A percentile compares a stretch with the other conserved stretches of the same genome.
Conservation (phyloP, 2,329 filamentous ascomycete species). For the Venturia aucupariae region DNA sequence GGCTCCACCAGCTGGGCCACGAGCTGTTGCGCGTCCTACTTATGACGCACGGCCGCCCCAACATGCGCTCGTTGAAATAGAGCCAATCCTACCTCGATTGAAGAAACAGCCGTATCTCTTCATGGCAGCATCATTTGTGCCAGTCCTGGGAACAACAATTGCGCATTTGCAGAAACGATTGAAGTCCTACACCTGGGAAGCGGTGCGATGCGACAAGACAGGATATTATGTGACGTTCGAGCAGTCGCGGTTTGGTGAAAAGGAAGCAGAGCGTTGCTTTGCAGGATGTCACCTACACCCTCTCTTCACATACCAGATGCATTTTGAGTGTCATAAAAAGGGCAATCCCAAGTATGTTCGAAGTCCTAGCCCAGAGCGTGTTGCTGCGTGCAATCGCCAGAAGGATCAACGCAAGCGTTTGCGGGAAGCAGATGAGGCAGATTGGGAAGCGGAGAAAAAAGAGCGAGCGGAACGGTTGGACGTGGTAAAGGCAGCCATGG, state of each 20-base stretch:
- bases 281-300: slow-evolving; percentile 68
- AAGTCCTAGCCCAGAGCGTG: slow-evolving; percentile 43
- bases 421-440: slow-evolving; percentile 65
- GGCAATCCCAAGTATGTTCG: slow-evolving; percentile 55
- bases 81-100: slow-evolving; percentile 58
- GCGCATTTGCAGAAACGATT: slow-evolving; percentile 84
- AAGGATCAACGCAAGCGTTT: slow-evolving; percentile 58
- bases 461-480: slow-evolving; percentile 82
- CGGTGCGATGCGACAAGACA: slow-evolving; percentile 71
- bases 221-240: slow-evolving; percentile 93
- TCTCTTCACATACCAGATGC: slow-evolving; percentile 88
- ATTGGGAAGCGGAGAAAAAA: slow-evolving; percentile 82
- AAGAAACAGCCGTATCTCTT: slow-evolving; percentile 82
- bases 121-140: slow-evolving; percentile 76
- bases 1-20: slow-evolving; percentile 11
- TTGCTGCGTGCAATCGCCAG: slow-evolving; percentile 40
- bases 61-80: slow-evolving; percentile 52
- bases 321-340: slow-evolving; percentile 72
- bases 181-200: slow-evolving; percentile 70
- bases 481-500: slow-evolving; percentile 75
- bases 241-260: slow-evolving; percentile 63
- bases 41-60: slow-evolving; percentile 33
- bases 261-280: slow-evolving; percentile 74
- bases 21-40: slow-evolving; percentile 30
- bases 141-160: slow-evolving; percentile 75